Evolutionary conservation across 1,284 basidiomycete genomes (phyloP), one percentile per base, ranked within the genome.

Genomic region (Inonotus obliquus): DNA sequence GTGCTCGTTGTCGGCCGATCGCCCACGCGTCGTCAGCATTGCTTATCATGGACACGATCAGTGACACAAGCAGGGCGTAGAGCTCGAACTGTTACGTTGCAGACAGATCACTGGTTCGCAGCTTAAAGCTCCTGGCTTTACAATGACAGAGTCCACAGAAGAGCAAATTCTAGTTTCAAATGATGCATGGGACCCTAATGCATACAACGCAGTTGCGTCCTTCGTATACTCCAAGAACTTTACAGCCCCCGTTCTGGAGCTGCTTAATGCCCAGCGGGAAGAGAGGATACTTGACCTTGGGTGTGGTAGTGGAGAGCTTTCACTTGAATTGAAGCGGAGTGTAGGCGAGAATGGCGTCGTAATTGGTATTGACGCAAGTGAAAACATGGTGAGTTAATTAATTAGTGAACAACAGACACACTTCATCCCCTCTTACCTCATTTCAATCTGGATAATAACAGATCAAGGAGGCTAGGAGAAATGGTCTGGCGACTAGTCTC

Each of bases 241-340:
- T 71, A 87, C 86, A 0, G 71, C 78, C 0, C 79, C 86, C 1
- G 78, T 94, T 21, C 72, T 92, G 7, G 74, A 77, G 2, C 75
- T 92, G n/a, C 79, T 94, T 17, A 71, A 80, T 27, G 77, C 89
- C 0, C 67, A 80, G 66, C 78, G 80, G 0, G 89, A 89, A 1
- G 88, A 94, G 66, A 75, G 75, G 49, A 86, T 94, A 60, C 76
- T 90, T 48, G 92, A 94, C 69, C 76, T 94, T 44, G 92, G 92
- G 2, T 94, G 92, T 69, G 92, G 92, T 4, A 91, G 85, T 49
- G 92, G 91, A 0, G 87, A 94, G 67, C 73, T 94, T 14, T 90
- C 89, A 0, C 66, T 80, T 47, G 74, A 79, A 62, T 76, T 94
- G 48, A 77, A 80, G 55, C 68, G 77, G 10, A 68, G 78, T 9